phyloP scores from a whole-genome alignment of 2,329 filamentous ascomycete genomes.

The Sporothrix dimorphospora region DNA sequence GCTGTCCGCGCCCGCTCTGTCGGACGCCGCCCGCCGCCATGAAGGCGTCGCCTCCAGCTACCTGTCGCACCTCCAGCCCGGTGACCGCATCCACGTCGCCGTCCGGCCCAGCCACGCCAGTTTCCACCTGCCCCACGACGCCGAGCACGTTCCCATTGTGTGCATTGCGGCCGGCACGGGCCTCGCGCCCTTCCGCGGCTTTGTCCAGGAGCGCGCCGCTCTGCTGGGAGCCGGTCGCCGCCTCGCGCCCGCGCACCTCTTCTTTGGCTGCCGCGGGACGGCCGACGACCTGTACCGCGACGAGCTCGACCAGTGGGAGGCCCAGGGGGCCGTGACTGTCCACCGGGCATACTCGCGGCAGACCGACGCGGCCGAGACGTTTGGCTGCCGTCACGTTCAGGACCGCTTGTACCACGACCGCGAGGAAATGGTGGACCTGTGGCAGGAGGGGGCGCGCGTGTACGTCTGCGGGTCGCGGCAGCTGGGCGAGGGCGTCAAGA shows the following conservation, averaged over 20 bases:
- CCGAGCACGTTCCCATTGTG: slow-evolving; percentile 51
- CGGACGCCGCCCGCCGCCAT: slow-evolving; percentile 6
- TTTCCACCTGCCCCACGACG: slow-evolving; percentile 54
- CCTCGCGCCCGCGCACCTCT: slow-evolving; percentile 33
- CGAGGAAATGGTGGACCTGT: slow-evolving; percentile 40
- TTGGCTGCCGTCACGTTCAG: slow-evolving; percentile 46
- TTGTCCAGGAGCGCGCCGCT: slow-evolving; percentile 62
- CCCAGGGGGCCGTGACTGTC: slow-evolving; percentile 62
- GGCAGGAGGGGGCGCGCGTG: slow-evolving; percentile 50
- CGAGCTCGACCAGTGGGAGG: slow-evolving; percentile 63
- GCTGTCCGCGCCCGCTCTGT: slow-evolving; percentile 61
- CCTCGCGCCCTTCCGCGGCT: slow-evolving; percentile 64
- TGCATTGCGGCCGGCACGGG: slow-evolving; percentile 58
- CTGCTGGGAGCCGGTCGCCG: slow-evolving; percentile 49
- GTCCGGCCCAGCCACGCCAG: slow-evolving; percentile 47
- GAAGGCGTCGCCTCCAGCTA: slow-evolving; percentile 43
- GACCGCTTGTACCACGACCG: slow-evolving; percentile 52
- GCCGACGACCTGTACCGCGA: slow-evolving; percentile 51
- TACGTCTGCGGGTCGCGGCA: slow-evolving; percentile 63
- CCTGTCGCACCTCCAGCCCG: slow-evolving; percentile 56
- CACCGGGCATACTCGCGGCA: slow-evolving; percentile 60
- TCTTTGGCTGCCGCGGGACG: slow-evolving; percentile 33
- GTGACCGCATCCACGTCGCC: slow-evolving; percentile 54
- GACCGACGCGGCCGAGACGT: slow-evolving; percentile 47
- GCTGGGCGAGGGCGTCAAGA: slow-evolving; percentile 47